Percentiles rank a stretch among this genome's conserved stretches.
phyloP scores from a whole-genome alignment of 2,329 filamentous ascomycete species.

The Arthrinium puccinioides region DNA sequence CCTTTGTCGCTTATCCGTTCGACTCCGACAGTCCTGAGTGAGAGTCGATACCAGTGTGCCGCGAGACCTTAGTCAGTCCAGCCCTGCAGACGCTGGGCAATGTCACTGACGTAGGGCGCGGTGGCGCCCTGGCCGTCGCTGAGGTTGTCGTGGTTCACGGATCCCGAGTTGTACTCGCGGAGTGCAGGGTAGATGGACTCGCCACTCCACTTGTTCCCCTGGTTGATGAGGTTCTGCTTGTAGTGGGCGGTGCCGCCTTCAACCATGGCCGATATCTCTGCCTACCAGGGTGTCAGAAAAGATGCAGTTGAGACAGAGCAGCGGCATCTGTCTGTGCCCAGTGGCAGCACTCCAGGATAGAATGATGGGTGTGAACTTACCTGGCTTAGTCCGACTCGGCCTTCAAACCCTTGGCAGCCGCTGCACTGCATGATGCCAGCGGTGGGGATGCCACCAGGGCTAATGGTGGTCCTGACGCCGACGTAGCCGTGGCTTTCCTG shows the following conservation, averaged over 20 bases:
- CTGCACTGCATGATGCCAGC: slow-evolving; percentile 33
- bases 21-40: no score
- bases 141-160: slow-evolving; percentile 25
- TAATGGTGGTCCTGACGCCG: slow-evolving; percentile 25
- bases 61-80: slow-evolving; percentile 25
- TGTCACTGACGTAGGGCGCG: slow-evolving; percentile 28
- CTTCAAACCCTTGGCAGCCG: slow-evolving; percentile 25
- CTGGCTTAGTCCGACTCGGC: slow-evolving; percentile 21
- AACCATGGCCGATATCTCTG: slow-evolving; percentile 27
- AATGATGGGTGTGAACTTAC: no score
- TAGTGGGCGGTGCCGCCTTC: slow-evolving; percentile 18
- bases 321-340: no score
- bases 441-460: slow-evolving; percentile 18
- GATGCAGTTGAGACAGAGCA: not conserved
- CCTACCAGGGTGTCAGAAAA: slow-evolving; percentile 10
- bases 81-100: slow-evolving; percentile 29
- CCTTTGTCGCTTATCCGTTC: no score
- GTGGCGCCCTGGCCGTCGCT: slow-evolving; percentile 28
- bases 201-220: slow-evolving; percentile 18
- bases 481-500: slow-evolving; percentile 32
- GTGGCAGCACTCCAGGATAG: no score
- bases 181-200: slow-evolving; percentile 30
- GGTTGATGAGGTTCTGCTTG: slow-evolving; percentile 19
- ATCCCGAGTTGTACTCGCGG: slow-evolving; percentile 32
- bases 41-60: no score